Evolutionary conservation across 192 early-diverging fungal species (phyloP), one percentile per base, ranked within the genome.

Genomic region (Coemansia sp.): DNA sequence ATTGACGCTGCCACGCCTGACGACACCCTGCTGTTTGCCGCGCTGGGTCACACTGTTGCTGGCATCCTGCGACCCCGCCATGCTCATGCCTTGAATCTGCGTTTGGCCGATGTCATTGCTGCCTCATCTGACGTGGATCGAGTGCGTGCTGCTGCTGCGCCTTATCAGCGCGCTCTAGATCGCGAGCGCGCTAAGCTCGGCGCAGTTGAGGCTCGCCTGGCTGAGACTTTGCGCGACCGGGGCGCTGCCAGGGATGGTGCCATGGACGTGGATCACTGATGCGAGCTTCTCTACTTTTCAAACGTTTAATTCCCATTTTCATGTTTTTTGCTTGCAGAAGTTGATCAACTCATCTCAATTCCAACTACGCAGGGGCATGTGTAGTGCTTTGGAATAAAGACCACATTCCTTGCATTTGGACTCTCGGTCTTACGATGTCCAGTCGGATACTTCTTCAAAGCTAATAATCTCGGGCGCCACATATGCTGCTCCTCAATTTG

Each of bases 31-130:
- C 18, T 74, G 70, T 77, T 77, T 60, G 64, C 35, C 3, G 74
- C 74, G 14, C 51, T 77, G 32, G 50, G 48, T 8, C 68, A 77
- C 39, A 77, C 68, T 1, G 68, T 77, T 7, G 21, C 56, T 2
- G 74, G 74, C 9, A 53, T 77, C 1, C 29, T 77, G 19, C 58
- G 74, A 0, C 74, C 74, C 25, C 74, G 74, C n/a, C 74, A 77
- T 21, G 74, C 74, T 2, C 55, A 63, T 30, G 36, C 52, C 19
- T 29, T 77, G 46, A 29, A 17, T 23, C 43, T n/a, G 43, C 21
- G 14, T 7, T n/a, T 46, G 43, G 30, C 21, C n/a, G 46, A 40
- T 2, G 35, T 18, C 7, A 26, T 25, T 10, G 25, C 51, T 0
- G 47, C 15, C 3, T 54, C 60, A 21, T 36, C 55, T 0, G 70